Evolutionary conservation across 257 asterid species (phyloP).

Genomic region (Asclepias syriaca): DNA sequence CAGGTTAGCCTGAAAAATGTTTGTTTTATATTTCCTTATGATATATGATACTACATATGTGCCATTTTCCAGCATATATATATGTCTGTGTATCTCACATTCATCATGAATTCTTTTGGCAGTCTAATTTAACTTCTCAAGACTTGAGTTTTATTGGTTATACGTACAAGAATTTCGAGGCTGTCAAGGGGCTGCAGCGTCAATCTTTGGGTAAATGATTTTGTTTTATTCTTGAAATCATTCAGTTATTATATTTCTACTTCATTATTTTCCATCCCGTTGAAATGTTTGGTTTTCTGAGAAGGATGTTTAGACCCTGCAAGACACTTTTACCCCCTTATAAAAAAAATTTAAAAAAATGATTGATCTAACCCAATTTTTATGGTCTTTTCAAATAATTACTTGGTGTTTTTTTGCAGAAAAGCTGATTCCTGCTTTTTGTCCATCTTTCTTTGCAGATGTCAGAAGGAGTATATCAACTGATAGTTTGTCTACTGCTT

Average conservation of each 20-base stretch:
- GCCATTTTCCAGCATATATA: neutral
- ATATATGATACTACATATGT: neutral
- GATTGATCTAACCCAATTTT: neutral
- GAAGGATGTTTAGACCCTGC: neutral
- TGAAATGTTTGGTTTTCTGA: neutral
- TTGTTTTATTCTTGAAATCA: neutral
- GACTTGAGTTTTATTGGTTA: slow-evolving; percentile 81
- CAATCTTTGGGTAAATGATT: slow-evolving; percentile 35
- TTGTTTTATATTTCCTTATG: neutral
- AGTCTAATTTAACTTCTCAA: slow-evolving; percentile 51
- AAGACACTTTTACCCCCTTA: neutral
- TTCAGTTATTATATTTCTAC: neutral
- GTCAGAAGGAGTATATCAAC: slow-evolving; percentile 17
- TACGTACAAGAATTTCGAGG: slow-evolving; percentile 74
- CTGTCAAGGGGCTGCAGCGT: slow-evolving; percentile 51
- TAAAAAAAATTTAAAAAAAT: too few relatives aligned
- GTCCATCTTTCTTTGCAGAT: slow-evolving; percentile 15
- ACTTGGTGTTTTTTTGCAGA: neutral
- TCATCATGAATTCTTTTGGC: slow-evolving; percentile 18
- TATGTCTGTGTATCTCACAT: neutral
- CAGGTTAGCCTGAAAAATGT: neutral
- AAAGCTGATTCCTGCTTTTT: neutral
- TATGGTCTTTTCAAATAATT: neutral
- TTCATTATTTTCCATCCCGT: neutral
- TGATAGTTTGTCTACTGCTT: slow-evolving; percentile 18